Conservation (phyloP, 306 rosid species). For the Lupinus albus region DNA sequence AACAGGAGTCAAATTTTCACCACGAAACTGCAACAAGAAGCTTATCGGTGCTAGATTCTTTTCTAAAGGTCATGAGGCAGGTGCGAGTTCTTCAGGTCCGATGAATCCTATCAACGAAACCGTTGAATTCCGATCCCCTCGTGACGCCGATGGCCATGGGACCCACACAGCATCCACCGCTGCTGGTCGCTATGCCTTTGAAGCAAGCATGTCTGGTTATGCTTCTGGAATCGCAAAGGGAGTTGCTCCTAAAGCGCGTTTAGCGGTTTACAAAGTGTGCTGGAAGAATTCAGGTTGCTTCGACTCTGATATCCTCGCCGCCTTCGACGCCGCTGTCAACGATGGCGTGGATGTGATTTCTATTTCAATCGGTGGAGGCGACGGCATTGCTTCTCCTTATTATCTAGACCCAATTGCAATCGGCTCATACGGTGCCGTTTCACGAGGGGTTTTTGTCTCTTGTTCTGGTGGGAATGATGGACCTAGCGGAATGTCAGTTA, state of each 20-base stretch:
- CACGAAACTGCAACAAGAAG: slow-evolving; percentile 55
- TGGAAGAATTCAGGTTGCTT: slow-evolving; percentile 76
- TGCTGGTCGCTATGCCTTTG: slow-evolving; percentile 60
- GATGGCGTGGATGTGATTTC: slow-evolving; percentile 77
- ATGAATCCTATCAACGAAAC: slow-evolving; percentile 53
- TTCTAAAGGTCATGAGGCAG: slow-evolving; percentile 68
- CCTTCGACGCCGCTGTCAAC: slow-evolving; percentile 64
- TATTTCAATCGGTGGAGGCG: slow-evolving; percentile 69
- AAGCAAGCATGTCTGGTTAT: slow-evolving; percentile 64
- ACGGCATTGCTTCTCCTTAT: slow-evolving; percentile 60
- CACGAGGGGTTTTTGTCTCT: slow-evolving; percentile 64
- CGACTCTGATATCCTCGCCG: slow-evolving; percentile 73
- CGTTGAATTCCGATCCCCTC: slow-evolving; percentile 61
- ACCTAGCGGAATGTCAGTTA: slow-evolving; percentile 65
- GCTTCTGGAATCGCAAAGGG: slow-evolving; percentile 73
- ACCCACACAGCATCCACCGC: slow-evolving; percentile 80
- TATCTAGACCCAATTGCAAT: slow-evolving; percentile 78
- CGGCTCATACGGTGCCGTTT: slow-evolving; percentile 70
- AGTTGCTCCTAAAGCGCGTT: slow-evolving; percentile 70
- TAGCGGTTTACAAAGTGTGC: slow-evolving; percentile 71
- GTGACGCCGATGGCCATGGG: slow-evolving; percentile 80
- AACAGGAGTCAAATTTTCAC: slow-evolving; percentile 49
- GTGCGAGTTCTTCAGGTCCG: slow-evolving; percentile 17
- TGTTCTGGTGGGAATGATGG: slow-evolving; percentile 78
- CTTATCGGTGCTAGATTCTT: slow-evolving; percentile 69